Percentiles rank a stretch among this genome's conserved stretches.
Evolutionary conservation across 352 stramenopile genomes (phyloP).

Genomic region (Phytophthora niederhauseri): DNA sequence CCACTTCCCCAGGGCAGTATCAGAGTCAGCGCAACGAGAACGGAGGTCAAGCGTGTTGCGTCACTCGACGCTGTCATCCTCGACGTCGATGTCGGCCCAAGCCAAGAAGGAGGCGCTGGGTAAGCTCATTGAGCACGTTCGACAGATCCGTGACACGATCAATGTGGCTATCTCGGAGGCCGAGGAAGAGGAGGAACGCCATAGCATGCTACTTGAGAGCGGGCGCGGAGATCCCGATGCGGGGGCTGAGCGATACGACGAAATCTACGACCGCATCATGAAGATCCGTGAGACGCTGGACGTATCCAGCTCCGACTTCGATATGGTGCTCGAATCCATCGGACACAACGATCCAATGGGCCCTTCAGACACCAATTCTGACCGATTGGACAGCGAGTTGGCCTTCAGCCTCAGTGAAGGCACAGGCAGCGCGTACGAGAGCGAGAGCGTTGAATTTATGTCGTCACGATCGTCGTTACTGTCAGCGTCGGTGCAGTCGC

Average conservation of each 20-base stretch:
- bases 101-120: conserved; percentile 52
- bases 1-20: conserved; percentile 21
- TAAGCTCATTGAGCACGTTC: conserved; percentile 67
- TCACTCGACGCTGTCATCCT: conserved; percentile 42
- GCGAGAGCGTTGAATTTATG: conserved; percentile 28
- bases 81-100: conserved; percentile 32
- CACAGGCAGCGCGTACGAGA: conserved; percentile 23
- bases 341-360: conserved; percentile 19
- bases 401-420: conserved; percentile 34
- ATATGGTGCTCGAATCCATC: conserved; percentile 48
- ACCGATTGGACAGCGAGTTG: conserved; percentile 27
- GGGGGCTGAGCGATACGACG: conserved; percentile 40
- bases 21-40: conserved; percentile 14
- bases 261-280: conserved; percentile 57
- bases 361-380: conserved; percentile 26
- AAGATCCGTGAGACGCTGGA: conserved; percentile 59
- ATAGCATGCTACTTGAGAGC: conserved; percentile 33
- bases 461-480: conserved; percentile 39
- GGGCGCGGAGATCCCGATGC: conserved; percentile 28
- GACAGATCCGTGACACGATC: conserved; percentile 72
- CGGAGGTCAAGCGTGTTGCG: conserved; percentile 23
- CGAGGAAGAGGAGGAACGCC: conserved; percentile 48
- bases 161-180: conserved; percentile 67
- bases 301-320: conserved; percentile 51
- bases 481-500: conserved; percentile 32